Evolutionary conservation across 2,329 filamentous ascomycete species (phyloP), one percentile per base, ranked within the genome.

Genomic region (Stachybotrys chlorohalonatus): DNA sequence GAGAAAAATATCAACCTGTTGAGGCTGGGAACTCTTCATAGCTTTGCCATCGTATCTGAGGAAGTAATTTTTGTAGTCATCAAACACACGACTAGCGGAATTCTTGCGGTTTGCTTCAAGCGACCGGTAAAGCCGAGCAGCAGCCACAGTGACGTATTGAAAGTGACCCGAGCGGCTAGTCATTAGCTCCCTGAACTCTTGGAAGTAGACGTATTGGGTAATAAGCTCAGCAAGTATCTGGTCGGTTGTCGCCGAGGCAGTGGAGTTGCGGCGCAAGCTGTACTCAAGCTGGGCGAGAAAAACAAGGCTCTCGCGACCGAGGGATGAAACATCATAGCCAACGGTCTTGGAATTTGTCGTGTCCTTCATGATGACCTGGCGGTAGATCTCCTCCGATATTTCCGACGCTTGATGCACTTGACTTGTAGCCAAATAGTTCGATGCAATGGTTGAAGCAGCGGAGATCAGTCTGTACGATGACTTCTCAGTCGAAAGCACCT

Each of bases 201-300:
- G 66, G 48, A 71, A 73, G 63, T 72, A 72, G 9, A 70, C 60
- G 54, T 69, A 67, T 57, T 76, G 70, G 0, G 74, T 72, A 24
- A 73, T 73, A 51, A 77, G 62, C 42, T 73, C 66, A 5, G 74
- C 69, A 52, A 76, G 67, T 48, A 72, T 71, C 52, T 75, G 72
- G 13, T 68, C 72, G 11, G 76, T 59, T 6, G 69, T 69, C 50
- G 62, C 58, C 2, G 63, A 64, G 6, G 69, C 69, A 49, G 63
- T 57, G 2, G 63, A 64, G 47, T 58, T 63, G 45, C 66, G 60
- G 36, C 61, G 64, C 15, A 72, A 63, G 51, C 62, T 69, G 58
- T 75, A 70, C 59, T 77, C 71, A 1, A 77, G 63, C 54, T 75
- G 72, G 16, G 75, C 75, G 17, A 77, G 60, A 66, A 76, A 77